phyloP scores from a whole-genome alignment of 1,284 basidiomycete genomes.

The Cryptococcus amylolentus region DNA sequence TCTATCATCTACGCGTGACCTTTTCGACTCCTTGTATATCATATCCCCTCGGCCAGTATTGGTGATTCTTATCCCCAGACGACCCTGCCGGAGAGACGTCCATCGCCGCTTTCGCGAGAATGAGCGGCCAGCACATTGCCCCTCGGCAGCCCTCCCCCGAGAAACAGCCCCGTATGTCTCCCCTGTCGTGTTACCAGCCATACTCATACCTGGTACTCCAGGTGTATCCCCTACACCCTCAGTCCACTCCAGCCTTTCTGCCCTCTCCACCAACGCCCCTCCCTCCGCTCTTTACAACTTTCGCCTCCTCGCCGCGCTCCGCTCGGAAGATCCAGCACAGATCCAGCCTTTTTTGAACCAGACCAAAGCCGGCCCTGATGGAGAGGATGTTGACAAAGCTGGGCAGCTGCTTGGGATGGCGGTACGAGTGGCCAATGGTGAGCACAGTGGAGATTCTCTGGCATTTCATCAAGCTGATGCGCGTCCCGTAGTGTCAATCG shows the following conservation, averaged over 20 bases:
- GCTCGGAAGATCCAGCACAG: slow-evolving; percentile 67
- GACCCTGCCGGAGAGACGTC: too few species aligned
- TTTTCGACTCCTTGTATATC: too few species aligned
- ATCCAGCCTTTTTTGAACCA: slow-evolving; percentile 82
- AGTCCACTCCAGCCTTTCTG: too few species aligned
- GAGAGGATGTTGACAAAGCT: slow-evolving; percentile 52
- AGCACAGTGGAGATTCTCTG: not conserved
- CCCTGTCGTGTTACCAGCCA: too few species aligned
- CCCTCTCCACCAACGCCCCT: slow-evolving; percentile 11
- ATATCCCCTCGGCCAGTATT: too few species aligned
- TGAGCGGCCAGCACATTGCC: too few species aligned
- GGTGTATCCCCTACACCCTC: slow-evolving; percentile 12
- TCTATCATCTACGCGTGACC: too few species aligned
- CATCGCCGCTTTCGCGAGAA: too few species aligned
- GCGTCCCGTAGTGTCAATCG: slow-evolving; percentile 48
- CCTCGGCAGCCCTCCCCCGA: too few species aligned
- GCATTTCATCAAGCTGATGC: not conserved
- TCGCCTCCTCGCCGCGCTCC: slow-evolving; percentile 71
- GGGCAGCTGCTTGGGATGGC: slow-evolving; percentile 80
- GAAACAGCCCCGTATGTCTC: too few species aligned
- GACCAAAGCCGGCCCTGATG: slow-evolving; percentile 50
- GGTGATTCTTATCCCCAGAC: too few species aligned
- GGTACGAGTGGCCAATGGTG: slow-evolving; percentile 67
- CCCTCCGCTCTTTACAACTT: slow-evolving; percentile 66
- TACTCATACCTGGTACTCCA: not conserved